phyloP scores from a whole-genome alignment of 2,329 filamentous ascomycete genomes.

The Aspergillus novoparasiticus region DNA sequence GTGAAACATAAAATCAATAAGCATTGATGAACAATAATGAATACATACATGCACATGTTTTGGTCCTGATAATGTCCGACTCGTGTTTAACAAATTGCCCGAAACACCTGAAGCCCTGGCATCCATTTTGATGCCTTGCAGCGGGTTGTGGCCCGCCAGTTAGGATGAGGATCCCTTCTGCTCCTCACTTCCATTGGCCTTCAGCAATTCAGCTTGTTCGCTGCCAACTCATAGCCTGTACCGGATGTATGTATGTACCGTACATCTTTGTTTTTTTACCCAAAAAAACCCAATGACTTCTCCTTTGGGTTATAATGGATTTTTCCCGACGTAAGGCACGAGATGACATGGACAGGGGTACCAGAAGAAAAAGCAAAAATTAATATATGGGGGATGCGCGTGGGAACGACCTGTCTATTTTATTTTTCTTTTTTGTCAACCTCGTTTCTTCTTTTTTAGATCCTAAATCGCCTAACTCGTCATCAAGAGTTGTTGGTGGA shows the following conservation, averaged over 20 bases:
- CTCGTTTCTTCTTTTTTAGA: not conserved
- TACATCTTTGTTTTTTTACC: not conserved
- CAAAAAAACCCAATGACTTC: not conserved
- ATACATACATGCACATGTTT: not conserved
- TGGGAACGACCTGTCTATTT: not conserved
- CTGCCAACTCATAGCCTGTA: not conserved
- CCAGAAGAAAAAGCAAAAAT: not conserved
- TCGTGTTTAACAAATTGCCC: not conserved
- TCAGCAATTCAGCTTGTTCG: not conserved
- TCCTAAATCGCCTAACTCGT: not conserved
- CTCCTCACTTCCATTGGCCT: not conserved
- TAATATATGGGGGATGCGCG: not conserved
- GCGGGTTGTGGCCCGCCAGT: not conserved
- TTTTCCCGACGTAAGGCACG: constrained; percentile 2
- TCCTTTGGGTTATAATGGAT: not conserved
- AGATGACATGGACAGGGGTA: not conserved
- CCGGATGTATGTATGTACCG: not conserved
- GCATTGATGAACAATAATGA: not conserved
- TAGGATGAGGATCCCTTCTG: not conserved
- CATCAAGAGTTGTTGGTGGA: not conserved
- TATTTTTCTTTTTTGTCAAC: not conserved
- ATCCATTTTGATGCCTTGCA: not conserved
- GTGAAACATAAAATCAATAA: not conserved
- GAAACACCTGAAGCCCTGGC: not conserved
- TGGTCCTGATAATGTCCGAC: not conserved